These are phyloP conservation scores for Neoboletus brunneissimus DNA, from an alignment of 768 basidiomycete genomes.

Conservation along the genomic window DNA sequence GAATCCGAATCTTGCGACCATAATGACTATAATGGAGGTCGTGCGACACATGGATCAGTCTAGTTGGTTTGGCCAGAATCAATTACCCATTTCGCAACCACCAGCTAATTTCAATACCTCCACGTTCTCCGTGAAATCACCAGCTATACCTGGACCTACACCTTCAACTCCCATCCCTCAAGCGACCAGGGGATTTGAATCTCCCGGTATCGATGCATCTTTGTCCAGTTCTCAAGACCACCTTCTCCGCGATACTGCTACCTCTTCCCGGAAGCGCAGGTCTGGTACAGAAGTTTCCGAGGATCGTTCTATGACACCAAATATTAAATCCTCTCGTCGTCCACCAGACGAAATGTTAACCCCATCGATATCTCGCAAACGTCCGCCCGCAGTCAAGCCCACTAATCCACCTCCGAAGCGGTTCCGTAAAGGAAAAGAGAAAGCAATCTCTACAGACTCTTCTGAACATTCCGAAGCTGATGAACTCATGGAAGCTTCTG, in stretches of 20 bases:
- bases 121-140: conserved; percentile 3
- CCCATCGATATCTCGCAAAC: conserved; percentile 24
- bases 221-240: conserved; percentile 3
- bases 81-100: conserved; percentile 16
- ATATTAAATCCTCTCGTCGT: conserved; percentile 2
- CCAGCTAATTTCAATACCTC: conserved; percentile 2
- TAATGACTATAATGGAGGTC: conserved; percentile 34
- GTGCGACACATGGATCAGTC: conserved; percentile 29
- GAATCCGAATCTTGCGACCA: conserved; percentile 20
- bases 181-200: not conserved
- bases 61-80: conserved; percentile 18
- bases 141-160: not conserved
- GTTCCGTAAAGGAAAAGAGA: conserved; percentile 31
- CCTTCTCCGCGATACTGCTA: not conserved
- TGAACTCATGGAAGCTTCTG: conserved; percentile 9
- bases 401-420: conserved; percentile 19
- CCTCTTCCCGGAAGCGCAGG: conserved; percentile 4
- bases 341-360: conserved; percentile 5
- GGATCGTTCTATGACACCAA: conserved; percentile 5
- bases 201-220: not conserved
- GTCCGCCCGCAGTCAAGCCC: conserved; percentile 15
- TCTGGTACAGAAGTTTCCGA: conserved; percentile 7
- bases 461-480: conserved; percentile 19
- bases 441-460: conserved; percentile 15
- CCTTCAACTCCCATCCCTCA: conserved; percentile 5